Conservation (phyloP, 768 basidiomycete species). For the Rhodotorula diobovata region DNA sequence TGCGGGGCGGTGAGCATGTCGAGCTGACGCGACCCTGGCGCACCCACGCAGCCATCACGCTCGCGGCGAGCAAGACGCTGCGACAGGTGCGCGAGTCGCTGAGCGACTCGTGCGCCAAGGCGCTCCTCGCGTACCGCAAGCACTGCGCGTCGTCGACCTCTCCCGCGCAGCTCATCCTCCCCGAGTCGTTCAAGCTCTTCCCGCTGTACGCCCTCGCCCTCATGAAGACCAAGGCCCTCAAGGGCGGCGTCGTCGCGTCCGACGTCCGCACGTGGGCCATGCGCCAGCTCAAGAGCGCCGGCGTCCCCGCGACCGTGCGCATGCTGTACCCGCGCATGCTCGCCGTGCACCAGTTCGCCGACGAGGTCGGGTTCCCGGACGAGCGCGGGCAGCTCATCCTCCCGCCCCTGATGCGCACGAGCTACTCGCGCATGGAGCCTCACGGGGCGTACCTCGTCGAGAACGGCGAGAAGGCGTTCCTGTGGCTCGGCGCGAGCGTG, state of each 20-base stretch:
- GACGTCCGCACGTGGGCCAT: constrained; percentile 86
- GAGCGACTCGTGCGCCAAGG: constrained; percentile 72
- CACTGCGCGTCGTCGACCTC: constrained; percentile 77
- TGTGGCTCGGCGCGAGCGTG: constrained; percentile 82
- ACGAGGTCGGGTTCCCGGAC: constrained; percentile 65
- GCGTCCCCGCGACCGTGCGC: constrained; percentile 65
- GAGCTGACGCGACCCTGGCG: constrained; percentile 2
- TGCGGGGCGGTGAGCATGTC: not conserved
- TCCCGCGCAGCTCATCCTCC: constrained; percentile 84
- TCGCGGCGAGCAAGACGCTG: constrained; percentile 60
- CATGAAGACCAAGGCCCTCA: constrained; percentile 84
- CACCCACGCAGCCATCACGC: constrained; percentile 61
- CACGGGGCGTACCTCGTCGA: constrained; percentile 91
- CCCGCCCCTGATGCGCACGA: constrained; percentile 74
- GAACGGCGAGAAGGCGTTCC: constrained; percentile 77
- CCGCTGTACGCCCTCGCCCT: constrained; percentile 76
- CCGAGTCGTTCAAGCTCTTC: constrained; percentile 82
- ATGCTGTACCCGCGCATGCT: constrained; percentile 83
- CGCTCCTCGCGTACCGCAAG: constrained; percentile 78
- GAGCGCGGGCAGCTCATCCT: constrained; percentile 59
- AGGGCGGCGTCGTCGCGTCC: constrained; percentile 84
- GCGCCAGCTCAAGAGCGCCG: constrained; percentile 67
- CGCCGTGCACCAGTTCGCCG: constrained; percentile 77
- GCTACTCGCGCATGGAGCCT: constrained; percentile 80
- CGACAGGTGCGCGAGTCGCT: constrained; percentile 75